Percentiles rank a stretch among this genome's conserved stretches.
Evolutionary conservation across 805 yeast genomes (phyloP).

Genomic region (Barnettozyma sucrosica): DNA sequence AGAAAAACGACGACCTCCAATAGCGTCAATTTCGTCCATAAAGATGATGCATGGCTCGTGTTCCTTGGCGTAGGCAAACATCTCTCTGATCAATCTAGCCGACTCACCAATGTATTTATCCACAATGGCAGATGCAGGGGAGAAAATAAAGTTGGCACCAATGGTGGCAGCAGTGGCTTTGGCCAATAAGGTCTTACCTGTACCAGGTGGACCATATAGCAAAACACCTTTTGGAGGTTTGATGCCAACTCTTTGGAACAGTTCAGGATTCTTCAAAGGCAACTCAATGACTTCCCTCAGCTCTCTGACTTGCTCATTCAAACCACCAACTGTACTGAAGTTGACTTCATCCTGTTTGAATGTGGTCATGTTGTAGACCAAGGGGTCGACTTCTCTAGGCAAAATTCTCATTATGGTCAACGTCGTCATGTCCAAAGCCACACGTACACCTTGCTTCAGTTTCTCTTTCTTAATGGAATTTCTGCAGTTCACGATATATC

Average conservation of each 20-base stretch:
- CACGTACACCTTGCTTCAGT: conserved; percentile 90
- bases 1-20: conserved; percentile 95
- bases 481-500: conserved; percentile 96
- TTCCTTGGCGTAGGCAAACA: conserved; percentile 96
- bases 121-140: conserved; percentile 98
- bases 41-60: conserved; percentile 97
- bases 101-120: conserved; percentile 98
- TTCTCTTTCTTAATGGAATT: conserved; percentile 81
- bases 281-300: conserved; percentile 95
- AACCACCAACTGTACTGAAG: conserved; percentile 93
- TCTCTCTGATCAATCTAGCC: conserved; percentile 92
- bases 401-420: conserved; percentile 94
- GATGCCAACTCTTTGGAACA: conserved; percentile 92
- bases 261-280: conserved; percentile 94
- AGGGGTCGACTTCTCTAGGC: conserved; percentile 97
- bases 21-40: conserved; percentile 98
- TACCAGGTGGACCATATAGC: conserved; percentile 97
- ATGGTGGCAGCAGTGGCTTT: conserved; percentile 98
- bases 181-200: conserved; percentile 93
- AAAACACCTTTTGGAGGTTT: conserved; percentile 98
- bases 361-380: conserved; percentile 96
- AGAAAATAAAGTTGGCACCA: conserved; percentile 94
- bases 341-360: conserved; percentile 97
- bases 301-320: conserved; percentile 92
- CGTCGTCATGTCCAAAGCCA: conserved; percentile 95